These are phyloP conservation scores for Medicago lupulina DNA, from an alignment of 306 rosid species.

Conservation along the genomic window DNA sequence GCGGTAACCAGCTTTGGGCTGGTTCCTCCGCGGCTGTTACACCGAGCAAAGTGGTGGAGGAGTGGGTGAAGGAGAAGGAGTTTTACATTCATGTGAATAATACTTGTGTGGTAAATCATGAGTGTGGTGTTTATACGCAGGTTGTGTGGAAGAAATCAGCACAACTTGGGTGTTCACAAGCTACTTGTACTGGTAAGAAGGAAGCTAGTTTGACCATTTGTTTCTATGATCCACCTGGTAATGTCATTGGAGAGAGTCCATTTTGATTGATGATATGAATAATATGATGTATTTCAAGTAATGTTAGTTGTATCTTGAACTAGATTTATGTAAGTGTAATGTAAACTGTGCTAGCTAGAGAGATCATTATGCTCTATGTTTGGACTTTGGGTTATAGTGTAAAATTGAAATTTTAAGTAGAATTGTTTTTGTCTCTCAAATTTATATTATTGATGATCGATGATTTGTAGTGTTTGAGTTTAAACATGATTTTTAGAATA, in stretches of 20 bases:
- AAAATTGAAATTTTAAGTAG: too few species aligned
- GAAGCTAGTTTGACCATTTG: conserved; percentile 65
- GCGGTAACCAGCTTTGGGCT: conserved; percentile 78
- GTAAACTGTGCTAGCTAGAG: too few species aligned
- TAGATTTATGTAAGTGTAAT: background rate
- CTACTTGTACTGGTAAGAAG: conserved; percentile 58
- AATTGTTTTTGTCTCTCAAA: too few species aligned
- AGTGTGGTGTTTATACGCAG: conserved; percentile 83
- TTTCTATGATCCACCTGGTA: conserved; percentile 80
- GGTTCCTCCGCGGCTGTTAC: conserved; percentile 43
- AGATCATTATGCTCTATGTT: too few species aligned
- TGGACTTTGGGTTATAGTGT: too few species aligned
- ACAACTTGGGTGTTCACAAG: conserved; percentile 71
- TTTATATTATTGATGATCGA: too few species aligned
- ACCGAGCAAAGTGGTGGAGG: conserved; percentile 67
- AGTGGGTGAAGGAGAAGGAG: conserved; percentile 78
- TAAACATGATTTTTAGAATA: too few species aligned
- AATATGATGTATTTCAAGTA: too few species aligned
- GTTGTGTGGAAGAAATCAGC: conserved; percentile 80
- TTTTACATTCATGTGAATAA: conserved; percentile 64
- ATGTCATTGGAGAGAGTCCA: conserved; percentile 72
- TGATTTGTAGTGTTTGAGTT: too few species aligned
- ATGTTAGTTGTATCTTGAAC: background rate
- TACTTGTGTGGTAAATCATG: conserved; percentile 58
- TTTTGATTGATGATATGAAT: conserved; percentile 40